Conservation (phyloP, 495 filamentous ascomycete genomes). For the Xylaria flabelliformis region DNA sequence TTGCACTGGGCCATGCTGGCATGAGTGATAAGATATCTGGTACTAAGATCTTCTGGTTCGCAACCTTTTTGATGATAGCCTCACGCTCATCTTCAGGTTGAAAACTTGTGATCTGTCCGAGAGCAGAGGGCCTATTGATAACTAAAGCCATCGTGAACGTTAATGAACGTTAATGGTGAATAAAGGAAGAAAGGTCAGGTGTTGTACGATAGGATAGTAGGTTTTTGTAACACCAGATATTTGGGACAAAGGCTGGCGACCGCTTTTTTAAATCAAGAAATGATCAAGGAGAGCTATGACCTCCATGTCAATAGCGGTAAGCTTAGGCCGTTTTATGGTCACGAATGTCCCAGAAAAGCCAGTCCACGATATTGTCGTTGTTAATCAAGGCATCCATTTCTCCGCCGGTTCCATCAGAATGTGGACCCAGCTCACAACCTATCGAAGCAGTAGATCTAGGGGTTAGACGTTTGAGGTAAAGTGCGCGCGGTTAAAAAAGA, state of each 20-base stretch:
- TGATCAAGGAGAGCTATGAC: neutral
- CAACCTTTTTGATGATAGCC: slow-evolving; percentile 31
- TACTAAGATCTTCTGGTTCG: slow-evolving; percentile 38
- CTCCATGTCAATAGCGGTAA: slow-evolving; percentile 7
- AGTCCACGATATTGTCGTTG: neutral
- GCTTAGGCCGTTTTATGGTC: neutral
- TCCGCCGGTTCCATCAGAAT: neutral
- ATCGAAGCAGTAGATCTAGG: neutral
- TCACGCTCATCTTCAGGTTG: slow-evolving; percentile 31
- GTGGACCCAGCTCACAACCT: slow-evolving; percentile 3
- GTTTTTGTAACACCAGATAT: neutral
- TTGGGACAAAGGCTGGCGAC: neutral
- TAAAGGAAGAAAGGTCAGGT: neutral
- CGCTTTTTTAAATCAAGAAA: slow-evolving; percentile 13
- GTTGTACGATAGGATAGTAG: neutral
- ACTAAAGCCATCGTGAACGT: slow-evolving; percentile 30
- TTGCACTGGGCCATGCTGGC: slow-evolving; percentile 36
- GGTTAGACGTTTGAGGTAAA: neutral
- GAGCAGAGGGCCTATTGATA: slow-evolving; percentile 24
- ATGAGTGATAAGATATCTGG: slow-evolving; percentile 37
- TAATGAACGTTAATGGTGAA: neutral
- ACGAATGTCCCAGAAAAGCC: neutral
- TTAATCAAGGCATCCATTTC: neutral
- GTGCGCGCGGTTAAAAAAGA: neutral
- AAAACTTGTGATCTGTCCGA: neutral